These are phyloP conservation scores for Anisodus tanguticus DNA, from an alignment of 257 asterid species.

Conservation along the genomic window DNA sequence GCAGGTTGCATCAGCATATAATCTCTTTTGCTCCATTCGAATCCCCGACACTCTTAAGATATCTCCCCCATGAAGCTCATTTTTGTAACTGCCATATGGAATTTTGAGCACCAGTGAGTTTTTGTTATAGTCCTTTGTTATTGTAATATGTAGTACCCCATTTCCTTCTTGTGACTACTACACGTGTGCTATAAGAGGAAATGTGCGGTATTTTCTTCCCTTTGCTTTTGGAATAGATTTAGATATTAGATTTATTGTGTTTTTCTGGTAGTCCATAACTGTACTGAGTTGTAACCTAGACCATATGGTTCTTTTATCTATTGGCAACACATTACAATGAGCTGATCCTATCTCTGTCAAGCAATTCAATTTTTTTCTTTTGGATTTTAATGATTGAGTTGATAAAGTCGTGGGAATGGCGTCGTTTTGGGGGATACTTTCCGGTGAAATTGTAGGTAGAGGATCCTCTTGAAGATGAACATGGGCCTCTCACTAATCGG, in stretches of 20 bases:
- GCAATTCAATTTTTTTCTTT: too few species aligned
- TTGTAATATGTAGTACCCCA: not conserved
- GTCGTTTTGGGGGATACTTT: conserved; percentile 19
- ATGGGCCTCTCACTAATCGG: conserved; percentile 57
- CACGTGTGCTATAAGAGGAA: not conserved
- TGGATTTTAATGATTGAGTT: conserved; percentile 43
- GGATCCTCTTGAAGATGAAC: conserved; percentile 43
- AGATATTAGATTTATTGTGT: not conserved
- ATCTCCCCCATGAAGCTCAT: not conserved
- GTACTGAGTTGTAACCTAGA: not conserved
- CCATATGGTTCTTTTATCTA: not conserved
- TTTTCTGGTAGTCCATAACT: not conserved
- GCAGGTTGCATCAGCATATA: not conserved
- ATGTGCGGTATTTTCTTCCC: not conserved
- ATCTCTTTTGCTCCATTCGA: not conserved
- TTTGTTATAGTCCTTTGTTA: not conserved
- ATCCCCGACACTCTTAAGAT: not conserved
- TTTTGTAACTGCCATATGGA: not conserved
- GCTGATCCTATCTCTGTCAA: not conserved
- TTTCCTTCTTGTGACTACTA: not conserved
- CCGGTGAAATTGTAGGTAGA: conserved; percentile 35
- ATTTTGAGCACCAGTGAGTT: not conserved
- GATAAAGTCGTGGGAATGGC: conserved; percentile 38
- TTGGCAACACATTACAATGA: not conserved
- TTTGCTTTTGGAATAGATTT: not conserved